Evolutionary conservation across 768 basidiomycete species (phyloP), one percentile per base, ranked within the genome.

Genomic region (Leccinum aurantiacum): DNA sequence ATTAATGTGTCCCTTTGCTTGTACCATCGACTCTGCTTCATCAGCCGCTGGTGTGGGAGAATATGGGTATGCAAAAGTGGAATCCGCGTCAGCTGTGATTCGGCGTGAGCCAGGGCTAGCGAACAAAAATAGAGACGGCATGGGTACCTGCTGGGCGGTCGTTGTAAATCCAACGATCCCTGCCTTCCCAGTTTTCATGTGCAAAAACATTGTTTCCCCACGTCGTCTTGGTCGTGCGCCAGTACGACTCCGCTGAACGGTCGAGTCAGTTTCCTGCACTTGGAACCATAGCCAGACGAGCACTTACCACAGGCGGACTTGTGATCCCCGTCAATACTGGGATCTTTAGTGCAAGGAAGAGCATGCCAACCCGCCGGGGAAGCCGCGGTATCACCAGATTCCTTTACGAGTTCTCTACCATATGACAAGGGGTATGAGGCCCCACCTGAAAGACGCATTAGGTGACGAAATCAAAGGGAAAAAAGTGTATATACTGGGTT

Each of bases 161-260:
- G 75, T 97, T 97, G 67, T 79, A 59, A 22, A 87, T 70, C 80
- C 80, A 94, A 3, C 65, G 56, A 65, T 86, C 87, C 68, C 76
- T 80, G 37, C 92, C 92, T 56, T 87, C 84, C 87, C 90, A 93
- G 73, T 95, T 92, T 83, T 98, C 96, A 65, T 98, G 96, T 1
- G 95, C 91, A 65, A 95, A 93, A 60, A 93, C 89, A 63, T 94
- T 94, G 79, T 94, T 93, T 57, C 91, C 93, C 82, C 84, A 89
- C 0, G 93, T 97, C 1, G 88, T 91, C 19, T 89, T 87, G 35
- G 86, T 89, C 70, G 89, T 90, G 57, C 79, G 78, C 75, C 77
- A 86, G 63, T 79, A 77, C 10, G 74, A 69, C 58, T 67, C 54
- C 54, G 54, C 60, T 68, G 44, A 64, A 72, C 17, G 61, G 65